Percentiles rank a stretch among this genome's conserved stretches.
phyloP scores from a whole-genome alignment of 1,284 basidiomycete species.

The Melampsora americana region DNA sequence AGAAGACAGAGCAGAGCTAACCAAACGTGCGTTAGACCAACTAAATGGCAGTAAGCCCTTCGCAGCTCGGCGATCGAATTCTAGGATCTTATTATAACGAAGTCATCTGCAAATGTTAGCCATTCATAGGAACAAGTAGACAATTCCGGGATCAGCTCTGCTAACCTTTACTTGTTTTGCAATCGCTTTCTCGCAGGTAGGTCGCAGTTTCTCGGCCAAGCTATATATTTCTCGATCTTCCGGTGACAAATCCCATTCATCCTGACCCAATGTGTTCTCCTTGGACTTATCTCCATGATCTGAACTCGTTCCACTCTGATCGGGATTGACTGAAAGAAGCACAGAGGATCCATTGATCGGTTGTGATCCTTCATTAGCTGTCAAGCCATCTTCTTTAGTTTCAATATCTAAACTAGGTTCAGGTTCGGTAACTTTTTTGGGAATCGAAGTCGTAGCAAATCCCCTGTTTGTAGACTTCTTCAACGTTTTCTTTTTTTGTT shows the following conservation, averaged over 20 bases:
- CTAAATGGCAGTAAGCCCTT: constrained; percentile 64
- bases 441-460: constrained; percentile 82
- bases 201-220: constrained; percentile 69
- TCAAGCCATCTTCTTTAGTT: constrained; percentile 46
- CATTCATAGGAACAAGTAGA: not conserved
- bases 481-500: constrained; percentile 28
- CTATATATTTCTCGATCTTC: constrained; percentile 53
- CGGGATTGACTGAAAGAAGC: not conserved
- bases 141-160: not conserved
- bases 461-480: constrained; percentile 58
- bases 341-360: constrained; percentile 42
- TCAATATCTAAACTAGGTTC: constrained; percentile 51
- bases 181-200: constrained; percentile 85
- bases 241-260: constrained; percentile 48
- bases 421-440: constrained; percentile 67
- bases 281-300: not conserved
- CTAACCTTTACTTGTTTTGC: constrained; percentile 64
- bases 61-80: constrained; percentile 75
- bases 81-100: constrained; percentile 66
- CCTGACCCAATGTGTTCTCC: constrained; percentile 8
- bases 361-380: constrained; percentile 43
- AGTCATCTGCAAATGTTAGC: not conserved
- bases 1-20: constrained; percentile 6
- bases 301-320: not conserved
- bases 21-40: constrained; percentile 53